Percentiles rank a stretch among this genome's conserved stretches.
These are phyloP conservation scores for Terfezia boudieri DNA, from an alignment of 495 filamentous ascomycete genomes.

Conservation along the genomic window DNA sequence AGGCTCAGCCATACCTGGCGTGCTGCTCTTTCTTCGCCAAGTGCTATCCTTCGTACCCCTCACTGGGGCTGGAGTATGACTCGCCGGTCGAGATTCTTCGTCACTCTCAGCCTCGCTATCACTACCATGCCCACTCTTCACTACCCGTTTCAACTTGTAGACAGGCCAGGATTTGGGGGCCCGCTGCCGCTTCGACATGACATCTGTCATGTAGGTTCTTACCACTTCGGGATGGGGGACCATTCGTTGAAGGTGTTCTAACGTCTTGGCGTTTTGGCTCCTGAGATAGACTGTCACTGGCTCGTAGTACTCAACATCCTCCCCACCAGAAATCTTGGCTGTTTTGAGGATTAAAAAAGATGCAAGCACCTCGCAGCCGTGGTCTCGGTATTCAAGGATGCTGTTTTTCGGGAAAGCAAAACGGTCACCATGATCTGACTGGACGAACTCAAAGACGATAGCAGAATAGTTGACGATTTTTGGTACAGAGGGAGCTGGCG, in stretches of 20 bases:
- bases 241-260: conserved; percentile 14
- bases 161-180: neutral
- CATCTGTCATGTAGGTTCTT: conserved; percentile 14
- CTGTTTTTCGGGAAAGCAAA: conserved; percentile 75
- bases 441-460: conserved; percentile 65
- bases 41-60: conserved; percentile 11
- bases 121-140: neutral
- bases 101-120: neutral
- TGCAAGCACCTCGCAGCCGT: conserved; percentile 41
- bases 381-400: conserved; percentile 49
- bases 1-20: neutral
- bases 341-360: conserved; percentile 28
- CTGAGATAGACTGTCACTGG: conserved; percentile 45
- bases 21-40: neutral
- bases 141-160: neutral
- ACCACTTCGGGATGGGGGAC: conserved; percentile 15
- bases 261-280: conserved; percentile 6
- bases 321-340: conserved; percentile 26
- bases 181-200: conserved; percentile 17
- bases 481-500: conserved; percentile 2
- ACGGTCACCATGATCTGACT: conserved; percentile 39
- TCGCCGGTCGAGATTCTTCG: neutral
- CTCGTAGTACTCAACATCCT: conserved; percentile 60
- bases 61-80: neutral
- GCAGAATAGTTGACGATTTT: conserved; percentile 22